Percentiles rank a stretch among this genome's conserved stretches.
Evolutionary conservation across 176 grass and related monocot species (phyloP).

Genomic region (Typha latifolia): DNA sequence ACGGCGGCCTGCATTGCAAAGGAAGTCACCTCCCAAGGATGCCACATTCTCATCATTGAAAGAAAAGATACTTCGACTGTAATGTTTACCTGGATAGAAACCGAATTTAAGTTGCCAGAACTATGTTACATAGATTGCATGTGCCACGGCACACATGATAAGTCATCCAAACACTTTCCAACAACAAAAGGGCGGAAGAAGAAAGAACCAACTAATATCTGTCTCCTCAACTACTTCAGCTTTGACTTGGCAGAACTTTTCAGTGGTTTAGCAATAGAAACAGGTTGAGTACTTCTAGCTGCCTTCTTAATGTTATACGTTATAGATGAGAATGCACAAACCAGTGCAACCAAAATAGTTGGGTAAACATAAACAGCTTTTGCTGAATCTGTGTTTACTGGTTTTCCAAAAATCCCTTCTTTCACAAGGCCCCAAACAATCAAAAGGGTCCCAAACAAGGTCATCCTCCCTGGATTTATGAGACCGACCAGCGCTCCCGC

Average conservation of each 20-base stretch:
- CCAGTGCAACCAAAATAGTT: slow-evolving; percentile 58
- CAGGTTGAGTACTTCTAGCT: slow-evolving; percentile 36
- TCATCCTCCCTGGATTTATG: slow-evolving; percentile 89
- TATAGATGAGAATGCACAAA: slow-evolving; percentile 72
- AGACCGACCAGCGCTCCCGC: slow-evolving; percentile 66
- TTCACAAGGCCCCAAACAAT: slow-evolving; percentile 92
- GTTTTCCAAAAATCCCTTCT: slow-evolving; percentile 66
- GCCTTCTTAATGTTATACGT: slow-evolving; percentile 68
- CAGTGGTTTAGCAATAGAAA: slow-evolving; percentile 64
- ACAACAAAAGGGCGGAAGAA: slow-evolving; percentile 16
- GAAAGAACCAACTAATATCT: slow-evolving; percentile 14
- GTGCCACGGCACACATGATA: slow-evolving; percentile 7
- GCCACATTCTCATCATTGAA: background rate
- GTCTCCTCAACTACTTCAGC: slow-evolving; percentile 61
- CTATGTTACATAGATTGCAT: slow-evolving; percentile 24
- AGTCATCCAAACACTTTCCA: slow-evolving; percentile 5
- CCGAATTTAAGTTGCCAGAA: background rate
- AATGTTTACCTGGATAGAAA: background rate
- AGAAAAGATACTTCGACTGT: background rate
- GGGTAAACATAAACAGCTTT: slow-evolving; percentile 78
- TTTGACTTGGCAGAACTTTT: slow-evolving; percentile 94
- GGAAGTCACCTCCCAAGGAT: slow-evolving; percentile 3
- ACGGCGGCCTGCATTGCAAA: slow-evolving; percentile 13
- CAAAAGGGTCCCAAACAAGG: slow-evolving; percentile 79
- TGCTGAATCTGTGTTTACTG: slow-evolving; percentile 34